Evolutionary conservation across 2,329 filamentous ascomycete genomes (phyloP).

Genomic region (Talaromyces sp.): DNA sequence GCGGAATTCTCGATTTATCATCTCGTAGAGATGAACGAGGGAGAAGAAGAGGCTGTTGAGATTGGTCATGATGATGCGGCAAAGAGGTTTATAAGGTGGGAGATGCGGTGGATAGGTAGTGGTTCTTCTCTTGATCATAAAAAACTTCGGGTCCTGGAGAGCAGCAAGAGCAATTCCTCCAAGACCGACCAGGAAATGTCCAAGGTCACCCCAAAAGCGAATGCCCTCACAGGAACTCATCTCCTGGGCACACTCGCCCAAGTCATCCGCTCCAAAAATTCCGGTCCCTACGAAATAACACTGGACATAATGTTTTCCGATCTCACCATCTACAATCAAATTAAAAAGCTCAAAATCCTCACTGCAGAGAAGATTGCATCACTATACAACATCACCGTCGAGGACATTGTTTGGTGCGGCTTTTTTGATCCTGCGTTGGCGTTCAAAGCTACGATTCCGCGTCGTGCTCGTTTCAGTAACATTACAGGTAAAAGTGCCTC

Average conservation of each 20-base stretch:
- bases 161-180: not conserved
- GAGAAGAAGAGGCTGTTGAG: not conserved
- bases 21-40: not conserved
- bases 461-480: not conserved
- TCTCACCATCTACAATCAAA: not conserved
- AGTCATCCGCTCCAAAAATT: constrained; percentile 8
- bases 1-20: not conserved
- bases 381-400: not conserved
- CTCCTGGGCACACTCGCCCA: not conserved
- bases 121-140: not conserved
- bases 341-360: constrained; percentile 6
- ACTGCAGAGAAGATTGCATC: not conserved
- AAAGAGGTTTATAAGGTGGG: not conserved
- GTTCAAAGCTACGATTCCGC: constrained; percentile 13
- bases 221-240: not conserved
- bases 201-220: not conserved
- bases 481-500: not conserved
- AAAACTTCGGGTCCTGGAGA: not conserved
- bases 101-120: not conserved
- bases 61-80: not conserved
- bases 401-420: not conserved
- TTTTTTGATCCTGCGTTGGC: constrained; percentile 13
- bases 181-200: not conserved
- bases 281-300: constrained; percentile 4
- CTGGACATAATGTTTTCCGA: constrained; percentile 9